Base-by-base conservation (phyloP, 305 asterid species). In the Euphrasia arctica region DNA sequence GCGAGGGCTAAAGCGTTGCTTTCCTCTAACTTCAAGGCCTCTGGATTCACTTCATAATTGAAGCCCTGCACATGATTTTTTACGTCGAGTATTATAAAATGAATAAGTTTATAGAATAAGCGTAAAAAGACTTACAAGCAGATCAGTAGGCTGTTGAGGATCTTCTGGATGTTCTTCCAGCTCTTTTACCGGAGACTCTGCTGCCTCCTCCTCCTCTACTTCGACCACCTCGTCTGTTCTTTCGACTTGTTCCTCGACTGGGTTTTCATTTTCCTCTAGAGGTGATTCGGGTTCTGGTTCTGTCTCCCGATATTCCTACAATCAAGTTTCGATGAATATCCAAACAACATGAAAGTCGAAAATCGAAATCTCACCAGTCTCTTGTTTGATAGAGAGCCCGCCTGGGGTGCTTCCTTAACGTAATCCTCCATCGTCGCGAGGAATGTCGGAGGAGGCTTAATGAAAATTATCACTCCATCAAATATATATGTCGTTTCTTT, bases 351-450 rank as follows among this genome's bases (percentile, higher is more conserved):
- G 43, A 2, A 39, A 8, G 9, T 39, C 43, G 43, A 39, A 39
- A 62, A 62, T 25, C 27, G 29, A 42, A 54, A n/a, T 72, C 79
- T 74, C 72, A 86, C 96, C 79, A 84, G 75, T 72, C 77, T 80
- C 65, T 72, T 82, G 55, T 28, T 69, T 55, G 90, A 80, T 36
- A 81, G 61, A 0, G 87, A 73, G 10, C 80, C 83, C 13, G 72
- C 68, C 42, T 84, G 87, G 34, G 92, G 87, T 47, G 92, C 90
- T 81, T 86, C 95, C 79, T 56, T 82, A 57, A 84, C 75, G 56
- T 89, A 89, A 41, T 89, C 96, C 77, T 89, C 95, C 95, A 89
- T 89, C 9, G 95, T 89, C 65, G 84, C 85, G n/a, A 86, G 83
- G 75, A 89, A 89, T 9, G 92, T 79, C 43, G 81, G 83, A 8